Conservation (phyloP, 768 basidiomycete species). For the Boletales sp. region DNA sequence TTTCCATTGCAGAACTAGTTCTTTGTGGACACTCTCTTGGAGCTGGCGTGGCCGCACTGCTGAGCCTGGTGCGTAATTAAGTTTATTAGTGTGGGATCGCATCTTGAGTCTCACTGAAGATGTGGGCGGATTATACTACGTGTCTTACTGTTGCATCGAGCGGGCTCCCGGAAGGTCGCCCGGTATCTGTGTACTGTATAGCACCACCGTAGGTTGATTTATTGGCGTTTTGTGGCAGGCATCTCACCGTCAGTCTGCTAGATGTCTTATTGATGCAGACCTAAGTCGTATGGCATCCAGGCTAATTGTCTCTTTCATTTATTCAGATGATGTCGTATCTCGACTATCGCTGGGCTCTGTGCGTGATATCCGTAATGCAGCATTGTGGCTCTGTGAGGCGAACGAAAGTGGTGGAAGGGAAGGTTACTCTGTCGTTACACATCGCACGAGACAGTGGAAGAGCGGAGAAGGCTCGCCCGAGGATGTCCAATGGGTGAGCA, state of each 20-base stretch:
- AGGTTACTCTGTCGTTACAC: slow-evolving; percentile 39
- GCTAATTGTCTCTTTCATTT: slow-evolving; percentile 73
- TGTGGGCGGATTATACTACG: slow-evolving; percentile 82
- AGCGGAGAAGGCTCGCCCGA: slow-evolving; percentile 53
- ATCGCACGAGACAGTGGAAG: slow-evolving; percentile 57
- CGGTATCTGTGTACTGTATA: slow-evolving; percentile 74
- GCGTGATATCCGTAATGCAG: slow-evolving; percentile 69
- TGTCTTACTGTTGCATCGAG: slow-evolving; percentile 66
- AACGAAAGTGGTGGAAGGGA: slow-evolving; percentile 40
- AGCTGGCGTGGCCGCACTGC: slow-evolving; percentile 72
- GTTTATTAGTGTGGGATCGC: background rate
- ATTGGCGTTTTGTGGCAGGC: background rate
- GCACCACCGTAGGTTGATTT: slow-evolving; percentile 65
- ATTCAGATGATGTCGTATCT: slow-evolving; percentile 80
- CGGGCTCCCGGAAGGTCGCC: slow-evolving; percentile 63
- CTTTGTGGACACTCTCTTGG: slow-evolving; percentile 84
- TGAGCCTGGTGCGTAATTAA: slow-evolving; percentile 57
- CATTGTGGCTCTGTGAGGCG: slow-evolving; percentile 78
- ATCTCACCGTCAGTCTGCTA: slow-evolving; percentile 22
- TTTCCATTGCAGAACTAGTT: slow-evolving; percentile 50
- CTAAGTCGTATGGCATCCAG: slow-evolving; percentile 57
- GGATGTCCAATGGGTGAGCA: slow-evolving; percentile 49
- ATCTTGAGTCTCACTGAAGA: slow-evolving; percentile 38
- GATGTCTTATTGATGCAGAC: slow-evolving; percentile 58
- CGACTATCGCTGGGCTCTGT: slow-evolving; percentile 76